phyloP scores from a whole-genome alignment of 208 protist species.

The Angomonas deanei region DNA sequence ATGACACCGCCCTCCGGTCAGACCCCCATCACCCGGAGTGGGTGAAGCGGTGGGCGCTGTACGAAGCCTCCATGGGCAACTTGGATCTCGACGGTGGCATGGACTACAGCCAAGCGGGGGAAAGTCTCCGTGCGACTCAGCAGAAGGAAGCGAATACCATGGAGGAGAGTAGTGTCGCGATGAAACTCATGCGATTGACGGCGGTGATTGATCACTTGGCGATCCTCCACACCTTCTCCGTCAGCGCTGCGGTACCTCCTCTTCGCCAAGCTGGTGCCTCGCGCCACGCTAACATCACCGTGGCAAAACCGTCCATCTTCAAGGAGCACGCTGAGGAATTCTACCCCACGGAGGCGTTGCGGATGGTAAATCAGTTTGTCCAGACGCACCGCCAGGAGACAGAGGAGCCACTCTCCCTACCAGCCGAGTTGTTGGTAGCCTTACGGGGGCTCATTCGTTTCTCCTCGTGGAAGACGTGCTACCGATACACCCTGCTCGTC shows the following conservation, averaged over 20 bases:
- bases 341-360: background rate
- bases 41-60: slow-evolving; percentile 78
- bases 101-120: background rate
- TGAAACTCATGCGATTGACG: slow-evolving; percentile 11
- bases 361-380: background rate
- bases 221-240: slow-evolving; percentile 11
- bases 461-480: background rate
- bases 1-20: background rate
- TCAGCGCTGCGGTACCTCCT: slow-evolving; percentile 16
- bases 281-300: background rate
- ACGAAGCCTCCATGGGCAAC: slow-evolving; percentile 85
- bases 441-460: background rate
- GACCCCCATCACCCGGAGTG: slow-evolving; percentile 53
- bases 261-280: background rate
- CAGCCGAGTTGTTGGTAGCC: background rate
- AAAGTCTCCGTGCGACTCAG: background rate
- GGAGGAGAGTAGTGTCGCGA: background rate
- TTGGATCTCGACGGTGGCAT: slow-evolving; percentile 39
- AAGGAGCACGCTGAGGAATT: background rate
- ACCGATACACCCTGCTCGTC: background rate
- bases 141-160: background rate
- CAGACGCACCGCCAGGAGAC: background rate
- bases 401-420: background rate
- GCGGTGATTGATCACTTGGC: slow-evolving; percentile 27
- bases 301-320: background rate